Evolutionary conservation across 2,329 filamentous ascomycete genomes (phyloP).

Genomic region (Claviceps sp.): DNA sequence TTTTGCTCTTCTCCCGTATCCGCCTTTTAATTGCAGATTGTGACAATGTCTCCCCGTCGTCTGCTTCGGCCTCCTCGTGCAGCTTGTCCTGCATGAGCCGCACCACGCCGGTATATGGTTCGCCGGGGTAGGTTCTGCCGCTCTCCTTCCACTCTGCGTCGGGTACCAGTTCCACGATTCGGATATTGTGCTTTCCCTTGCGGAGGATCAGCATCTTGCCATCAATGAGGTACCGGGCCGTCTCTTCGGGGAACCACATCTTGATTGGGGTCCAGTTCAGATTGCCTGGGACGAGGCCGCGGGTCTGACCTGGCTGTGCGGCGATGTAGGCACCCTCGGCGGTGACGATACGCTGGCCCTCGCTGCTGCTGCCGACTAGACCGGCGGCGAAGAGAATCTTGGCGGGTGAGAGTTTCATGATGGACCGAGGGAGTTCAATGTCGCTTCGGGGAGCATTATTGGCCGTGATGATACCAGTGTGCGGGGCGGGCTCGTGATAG

Average conservation of each 20-base stretch:
- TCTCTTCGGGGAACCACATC: slow-evolving; percentile 42
- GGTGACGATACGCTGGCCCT: slow-evolving; percentile 44
- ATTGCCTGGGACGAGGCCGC: slow-evolving; percentile 33
- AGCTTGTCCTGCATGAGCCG: slow-evolving; percentile 28
- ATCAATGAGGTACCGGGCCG: slow-evolving; percentile 47
- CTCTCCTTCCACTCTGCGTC: slow-evolving; percentile 39
- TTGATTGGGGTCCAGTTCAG: slow-evolving; percentile 51
- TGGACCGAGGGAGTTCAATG: slow-evolving; percentile 43
- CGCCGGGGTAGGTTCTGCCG: slow-evolving; percentile 39
- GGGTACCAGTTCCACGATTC: slow-evolving; percentile 44
- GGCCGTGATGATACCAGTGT: slow-evolving; percentile 21
- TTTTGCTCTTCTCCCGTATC: no score
- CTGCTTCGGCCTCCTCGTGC: slow-evolving; percentile 20
- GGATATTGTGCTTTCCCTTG: slow-evolving; percentile 50
- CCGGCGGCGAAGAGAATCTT: slow-evolving; percentile 47
- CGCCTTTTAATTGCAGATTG: slow-evolving; percentile 6
- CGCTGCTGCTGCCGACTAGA: slow-evolving; percentile 40
- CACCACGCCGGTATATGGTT: slow-evolving; percentile 35
- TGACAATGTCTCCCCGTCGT: slow-evolving; percentile 16
- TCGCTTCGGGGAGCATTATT: slow-evolving; percentile 40
- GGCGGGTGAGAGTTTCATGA: slow-evolving; percentile 43
- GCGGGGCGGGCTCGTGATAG: slow-evolving; percentile 16
- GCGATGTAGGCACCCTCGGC: slow-evolving; percentile 48
- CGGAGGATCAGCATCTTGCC: slow-evolving; percentile 45
- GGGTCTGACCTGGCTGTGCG: slow-evolving; percentile 30